Evolutionary conservation across 2,329 filamentous ascomycete genomes (phyloP).

Genomic region (Botrytis porri): DNA sequence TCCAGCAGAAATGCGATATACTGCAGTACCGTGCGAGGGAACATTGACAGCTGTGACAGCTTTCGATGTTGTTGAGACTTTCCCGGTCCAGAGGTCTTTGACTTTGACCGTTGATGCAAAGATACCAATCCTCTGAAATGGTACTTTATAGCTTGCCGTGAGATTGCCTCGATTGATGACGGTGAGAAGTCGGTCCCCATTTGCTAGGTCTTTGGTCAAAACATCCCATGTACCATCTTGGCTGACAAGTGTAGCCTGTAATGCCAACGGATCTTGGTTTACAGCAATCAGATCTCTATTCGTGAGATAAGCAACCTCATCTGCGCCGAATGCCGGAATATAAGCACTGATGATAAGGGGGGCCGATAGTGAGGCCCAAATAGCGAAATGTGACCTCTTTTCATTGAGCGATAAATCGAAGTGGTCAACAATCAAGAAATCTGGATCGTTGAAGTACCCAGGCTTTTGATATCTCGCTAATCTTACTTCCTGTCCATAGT

Average conservation of each 20-base stretch:
- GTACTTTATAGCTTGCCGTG: conserved; percentile 37
- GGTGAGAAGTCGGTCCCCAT: conserved; percentile 48
- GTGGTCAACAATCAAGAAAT: conserved; percentile 35
- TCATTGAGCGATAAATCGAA: conserved; percentile 31
- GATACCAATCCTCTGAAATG: conserved; percentile 34
- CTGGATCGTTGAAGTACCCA: conserved; percentile 40
- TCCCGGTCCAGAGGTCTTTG: conserved; percentile 46
- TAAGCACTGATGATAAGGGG: conserved; percentile 37
- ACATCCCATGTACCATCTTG: conserved; percentile 46
- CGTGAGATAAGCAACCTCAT: conserved; percentile 40
- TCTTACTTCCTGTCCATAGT: conserved; percentile 43
- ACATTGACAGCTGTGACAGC: conserved; percentile 41
- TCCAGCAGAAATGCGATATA: conserved; percentile 43
- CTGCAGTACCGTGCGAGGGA: conserved; percentile 38
- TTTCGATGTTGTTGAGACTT: conserved; percentile 38
- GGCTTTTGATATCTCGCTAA: conserved; percentile 38
- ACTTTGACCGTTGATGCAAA: conserved; percentile 33
- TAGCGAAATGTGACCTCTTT: conserved; percentile 34
- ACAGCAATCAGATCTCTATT: conserved; percentile 37
- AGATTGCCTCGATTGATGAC: conserved; percentile 45
- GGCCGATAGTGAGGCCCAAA: conserved; percentile 34
- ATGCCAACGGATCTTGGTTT: conserved; percentile 34
- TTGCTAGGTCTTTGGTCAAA: conserved; percentile 46
- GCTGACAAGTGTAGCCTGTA: conserved; percentile 45
- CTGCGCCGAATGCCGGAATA: conserved; percentile 37